Conservation (phyloP, 495 filamentous ascomycete species). For the Corynascus novoguineensis region DNA sequence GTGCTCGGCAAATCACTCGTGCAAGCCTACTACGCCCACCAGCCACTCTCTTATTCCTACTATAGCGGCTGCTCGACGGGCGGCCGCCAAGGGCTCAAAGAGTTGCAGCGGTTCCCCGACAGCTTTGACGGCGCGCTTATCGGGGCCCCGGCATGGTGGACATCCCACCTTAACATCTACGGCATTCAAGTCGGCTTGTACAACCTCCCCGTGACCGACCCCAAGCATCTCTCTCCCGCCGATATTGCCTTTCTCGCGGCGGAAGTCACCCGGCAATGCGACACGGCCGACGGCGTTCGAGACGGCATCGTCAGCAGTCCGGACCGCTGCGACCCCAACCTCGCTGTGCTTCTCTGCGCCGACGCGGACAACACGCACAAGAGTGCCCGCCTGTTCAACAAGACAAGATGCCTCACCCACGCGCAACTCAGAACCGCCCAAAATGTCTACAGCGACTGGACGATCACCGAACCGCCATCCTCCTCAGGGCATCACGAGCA, state of each 20-base stretch:
- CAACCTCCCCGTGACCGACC: constrained; percentile 35
- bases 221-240: constrained; percentile 44
- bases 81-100: constrained; percentile 50
- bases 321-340: constrained; percentile 49
- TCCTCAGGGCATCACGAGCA: constrained; percentile 39
- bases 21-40: constrained; percentile 26
- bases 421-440: constrained; percentile 51
- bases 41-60: constrained; percentile 37
- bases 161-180: constrained; percentile 39
- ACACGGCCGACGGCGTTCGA: constrained; percentile 53
- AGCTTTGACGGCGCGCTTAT: constrained; percentile 61
- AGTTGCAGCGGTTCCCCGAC: constrained; percentile 41
- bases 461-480: constrained; percentile 22
- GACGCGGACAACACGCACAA: not conserved
- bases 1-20: constrained; percentile 16
- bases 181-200: constrained; percentile 26
- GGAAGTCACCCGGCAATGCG: constrained; percentile 57
- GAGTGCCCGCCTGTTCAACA: too few species aligned
- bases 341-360: constrained; percentile 50
- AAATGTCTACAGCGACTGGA: constrained; percentile 45
- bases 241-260: constrained; percentile 45
- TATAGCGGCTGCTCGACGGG: constrained; percentile 53
- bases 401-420: constrained; percentile 48
- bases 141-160: constrained; percentile 52
- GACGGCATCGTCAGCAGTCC: constrained; percentile 61